These are phyloP conservation scores for Neostapfia colusana DNA, from an alignment of 176 grass and related monocot genomes.

Conservation along the genomic window DNA sequence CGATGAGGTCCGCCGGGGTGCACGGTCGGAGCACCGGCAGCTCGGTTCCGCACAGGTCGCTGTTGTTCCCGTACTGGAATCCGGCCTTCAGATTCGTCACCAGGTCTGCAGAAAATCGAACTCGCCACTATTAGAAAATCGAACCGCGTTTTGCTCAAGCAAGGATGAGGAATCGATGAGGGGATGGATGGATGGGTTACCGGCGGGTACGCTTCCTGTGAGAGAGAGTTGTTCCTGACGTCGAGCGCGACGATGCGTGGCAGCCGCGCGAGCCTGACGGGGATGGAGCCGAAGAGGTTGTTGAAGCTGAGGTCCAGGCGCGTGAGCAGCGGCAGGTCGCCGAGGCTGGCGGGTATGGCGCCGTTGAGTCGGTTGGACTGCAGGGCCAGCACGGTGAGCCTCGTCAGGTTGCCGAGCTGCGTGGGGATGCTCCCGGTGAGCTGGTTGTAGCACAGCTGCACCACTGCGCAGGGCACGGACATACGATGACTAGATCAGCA, in stretches of 20 bases:
- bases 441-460: constrained; percentile 97
- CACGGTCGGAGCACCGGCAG: constrained; percentile 62
- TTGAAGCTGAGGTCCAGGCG: constrained; percentile 86
- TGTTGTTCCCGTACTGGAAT: constrained; percentile 86
- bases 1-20: constrained; percentile 67
- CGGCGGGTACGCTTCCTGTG: constrained; percentile 81
- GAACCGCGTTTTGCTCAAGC: not conserved
- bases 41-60: constrained; percentile 63
- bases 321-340: constrained; percentile 61
- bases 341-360: constrained; percentile 90
- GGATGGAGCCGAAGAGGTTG: constrained; percentile 78
- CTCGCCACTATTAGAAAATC: not conserved
- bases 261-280: constrained; percentile 63
- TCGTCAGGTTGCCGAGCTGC: constrained; percentile 70
- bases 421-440: constrained; percentile 85
- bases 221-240: constrained; percentile 91
- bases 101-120: constrained; percentile 50
- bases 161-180: not conserved
- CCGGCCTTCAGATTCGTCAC: constrained; percentile 56
- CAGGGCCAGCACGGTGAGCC: constrained; percentile 70
- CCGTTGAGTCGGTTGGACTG: constrained; percentile 80
- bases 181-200: constrained; percentile 49
- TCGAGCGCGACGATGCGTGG: constrained; percentile 56
- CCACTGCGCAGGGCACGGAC: constrained; percentile 52
- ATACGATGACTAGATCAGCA: too few species aligned